Percentiles rank a stretch among this genome's conserved stretches.
These are phyloP conservation scores for Phytopythium montanum DNA, from an alignment of 352 stramenopile species.

Conservation along the genomic window DNA sequence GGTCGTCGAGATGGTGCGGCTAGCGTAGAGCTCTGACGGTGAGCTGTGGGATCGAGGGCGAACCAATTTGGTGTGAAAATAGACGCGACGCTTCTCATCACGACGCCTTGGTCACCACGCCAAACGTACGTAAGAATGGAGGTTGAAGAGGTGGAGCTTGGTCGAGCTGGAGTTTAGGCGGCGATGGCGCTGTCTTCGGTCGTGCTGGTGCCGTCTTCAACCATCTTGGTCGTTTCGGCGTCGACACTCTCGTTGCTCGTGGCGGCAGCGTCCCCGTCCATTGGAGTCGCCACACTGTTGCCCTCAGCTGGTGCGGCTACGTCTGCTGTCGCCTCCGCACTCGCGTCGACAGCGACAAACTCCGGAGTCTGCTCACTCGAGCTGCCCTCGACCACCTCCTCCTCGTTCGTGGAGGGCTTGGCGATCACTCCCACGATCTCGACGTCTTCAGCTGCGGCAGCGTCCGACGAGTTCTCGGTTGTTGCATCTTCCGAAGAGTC, in stretches of 20 bases:
- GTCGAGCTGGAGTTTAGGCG: background rate
- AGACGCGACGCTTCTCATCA: constrained; percentile 1
- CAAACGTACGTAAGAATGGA: background rate
- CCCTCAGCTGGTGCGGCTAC: no score
- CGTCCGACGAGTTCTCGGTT: background rate
- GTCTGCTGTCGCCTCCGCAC: background rate
- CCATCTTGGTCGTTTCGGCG: background rate
- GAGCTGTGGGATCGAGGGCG: background rate
- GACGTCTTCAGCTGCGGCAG: background rate
- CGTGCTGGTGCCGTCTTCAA: background rate
- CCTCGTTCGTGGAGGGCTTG: background rate
- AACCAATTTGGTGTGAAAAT: constrained; percentile 4
- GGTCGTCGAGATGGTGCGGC: constrained; percentile 49
- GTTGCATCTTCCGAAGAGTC: background rate
- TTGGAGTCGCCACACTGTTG: background rate
- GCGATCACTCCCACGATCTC: background rate
- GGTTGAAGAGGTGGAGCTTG: background rate
- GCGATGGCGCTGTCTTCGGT: background rate
- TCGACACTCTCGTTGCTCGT: background rate
- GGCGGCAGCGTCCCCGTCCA: background rate
- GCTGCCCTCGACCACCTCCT: background rate
- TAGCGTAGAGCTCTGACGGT: constrained; percentile 20
- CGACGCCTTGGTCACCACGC: background rate
- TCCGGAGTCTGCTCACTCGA: background rate
- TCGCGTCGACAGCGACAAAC: background rate